These are phyloP conservation scores for Phoma herbarum DNA, from an alignment of 2,329 filamentous ascomycete genomes.

Conservation along the genomic window DNA sequence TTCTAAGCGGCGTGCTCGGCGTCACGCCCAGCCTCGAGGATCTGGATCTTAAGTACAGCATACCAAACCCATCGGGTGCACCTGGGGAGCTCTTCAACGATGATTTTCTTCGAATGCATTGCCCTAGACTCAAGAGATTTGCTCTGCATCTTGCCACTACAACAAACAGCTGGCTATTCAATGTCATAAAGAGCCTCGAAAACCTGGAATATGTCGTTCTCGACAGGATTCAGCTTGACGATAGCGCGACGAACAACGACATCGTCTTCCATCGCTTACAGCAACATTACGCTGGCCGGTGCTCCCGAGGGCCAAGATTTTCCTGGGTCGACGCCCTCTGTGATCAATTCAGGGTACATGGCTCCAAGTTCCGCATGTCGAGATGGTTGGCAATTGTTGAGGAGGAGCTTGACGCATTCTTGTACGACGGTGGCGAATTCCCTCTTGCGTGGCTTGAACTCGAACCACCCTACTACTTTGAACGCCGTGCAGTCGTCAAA, in stretches of 20 bases:
- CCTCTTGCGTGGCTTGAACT: not conserved
- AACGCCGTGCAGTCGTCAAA: not conserved
- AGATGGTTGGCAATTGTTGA: slow-evolving; percentile 4
- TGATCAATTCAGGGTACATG: not conserved
- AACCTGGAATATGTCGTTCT: slow-evolving; percentile 1
- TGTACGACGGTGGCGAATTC: slow-evolving; percentile 3
- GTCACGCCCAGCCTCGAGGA: not conserved
- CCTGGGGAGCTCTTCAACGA: not conserved
- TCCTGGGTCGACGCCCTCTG: not conserved
- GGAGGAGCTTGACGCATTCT: slow-evolving; percentile 4
- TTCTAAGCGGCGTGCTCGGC: slow-evolving; percentile 1
- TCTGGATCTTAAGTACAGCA: slow-evolving; percentile 7
- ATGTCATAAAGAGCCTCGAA: not conserved
- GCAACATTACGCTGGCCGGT: not conserved
- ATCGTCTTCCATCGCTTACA: slow-evolving; percentile 1
- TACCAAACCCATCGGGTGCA: not conserved
- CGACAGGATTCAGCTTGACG: not conserved
- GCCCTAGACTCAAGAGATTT: slow-evolving; percentile 1
- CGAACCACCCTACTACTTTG: not conserved
- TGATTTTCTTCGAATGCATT: not conserved
- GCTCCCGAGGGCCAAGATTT: not conserved
- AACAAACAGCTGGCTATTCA: not conserved
- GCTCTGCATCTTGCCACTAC: not conserved
- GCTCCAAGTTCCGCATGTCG: not conserved
- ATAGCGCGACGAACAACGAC: not conserved